These are phyloP conservation scores for Aspergillus amoenus DNA, from an alignment of 2,329 filamentous ascomycete species.

Conservation along the genomic window DNA sequence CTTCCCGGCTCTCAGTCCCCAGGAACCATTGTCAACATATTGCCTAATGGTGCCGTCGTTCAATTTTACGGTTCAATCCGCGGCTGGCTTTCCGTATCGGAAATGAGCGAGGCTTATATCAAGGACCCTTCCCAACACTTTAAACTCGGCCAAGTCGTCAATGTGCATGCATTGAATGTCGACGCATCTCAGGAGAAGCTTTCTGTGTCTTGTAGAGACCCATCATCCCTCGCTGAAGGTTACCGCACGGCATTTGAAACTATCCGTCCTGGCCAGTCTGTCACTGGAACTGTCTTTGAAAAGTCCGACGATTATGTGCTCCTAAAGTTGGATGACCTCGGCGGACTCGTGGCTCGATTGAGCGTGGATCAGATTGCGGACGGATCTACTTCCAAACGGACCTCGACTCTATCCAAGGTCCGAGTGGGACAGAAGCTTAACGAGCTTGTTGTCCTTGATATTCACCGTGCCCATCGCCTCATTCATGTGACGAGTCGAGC, in stretches of 20 bases:
- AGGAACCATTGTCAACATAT: conserved; percentile 82
- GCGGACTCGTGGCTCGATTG: conserved; percentile 71
- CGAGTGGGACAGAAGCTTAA: conserved; percentile 78
- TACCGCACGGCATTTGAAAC: conserved; percentile 71
- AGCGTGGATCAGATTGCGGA: conserved; percentile 79
- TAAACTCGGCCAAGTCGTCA: conserved; percentile 84
- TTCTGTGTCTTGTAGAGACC: conserved; percentile 90
- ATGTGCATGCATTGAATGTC: conserved; percentile 80
- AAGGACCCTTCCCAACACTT: conserved; percentile 88
- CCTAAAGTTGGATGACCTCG: conserved; percentile 71
- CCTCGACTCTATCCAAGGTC: conserved; percentile 75
- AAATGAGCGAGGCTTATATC: conserved; percentile 98
- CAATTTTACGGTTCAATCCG: conserved; percentile 85
- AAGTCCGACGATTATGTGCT: conserved; percentile 75
- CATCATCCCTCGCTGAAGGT: conserved; percentile 73
- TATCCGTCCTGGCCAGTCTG: conserved; percentile 70
- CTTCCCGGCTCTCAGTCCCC: conserved; percentile 73
- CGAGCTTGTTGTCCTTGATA: conserved; percentile 83
- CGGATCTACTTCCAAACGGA: conserved; percentile 75
- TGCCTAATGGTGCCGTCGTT: conserved; percentile 77
- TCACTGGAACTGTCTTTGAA: conserved; percentile 77
- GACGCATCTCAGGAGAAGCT: conserved; percentile 70
- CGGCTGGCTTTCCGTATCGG: conserved; percentile 86
- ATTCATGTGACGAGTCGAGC: conserved; percentile 81
- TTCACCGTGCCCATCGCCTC: conserved; percentile 72